Conservation (phyloP, 306 rosid genomes). For the Cajanus cajan region DNA sequence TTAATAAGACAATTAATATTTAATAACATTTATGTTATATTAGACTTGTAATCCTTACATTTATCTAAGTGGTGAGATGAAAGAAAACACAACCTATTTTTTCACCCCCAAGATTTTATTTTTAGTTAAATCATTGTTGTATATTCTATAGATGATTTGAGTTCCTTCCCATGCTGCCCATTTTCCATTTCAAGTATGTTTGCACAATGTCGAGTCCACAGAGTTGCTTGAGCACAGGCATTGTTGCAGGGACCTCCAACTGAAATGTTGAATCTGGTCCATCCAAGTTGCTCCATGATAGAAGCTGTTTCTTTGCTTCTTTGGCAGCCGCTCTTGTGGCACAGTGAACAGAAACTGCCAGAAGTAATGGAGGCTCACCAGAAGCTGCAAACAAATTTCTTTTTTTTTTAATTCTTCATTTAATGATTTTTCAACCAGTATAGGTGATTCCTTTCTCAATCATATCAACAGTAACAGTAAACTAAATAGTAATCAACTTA, state of each 20-base stretch:
- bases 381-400: constrained; percentile 61
- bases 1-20: no score
- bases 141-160: background rate
- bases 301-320: constrained; percentile 71
- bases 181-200: constrained; percentile 69
- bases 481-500: no score
- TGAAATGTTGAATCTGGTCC: constrained; percentile 45
- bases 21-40: no score
- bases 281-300: constrained; percentile 53
- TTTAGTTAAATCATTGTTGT: background rate
- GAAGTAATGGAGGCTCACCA: constrained; percentile 87
- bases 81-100: no score
- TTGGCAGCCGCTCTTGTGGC: constrained; percentile 74
- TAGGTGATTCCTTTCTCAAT: background rate
- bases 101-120: no score
- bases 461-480: background rate
- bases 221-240: constrained; percentile 80
- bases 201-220: constrained; percentile 72
- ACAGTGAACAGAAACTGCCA: constrained; percentile 79
- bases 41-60: no score
- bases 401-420: background rate
- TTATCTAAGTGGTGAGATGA: no score
- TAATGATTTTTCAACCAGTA: background rate
- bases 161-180: constrained; percentile 21
- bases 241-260: constrained; percentile 77